A percentile compares a stretch with the other conserved stretches of the same genome.
Conservation (phyloP, 306 rosid genomes). For the Acacia confusa region DNA sequence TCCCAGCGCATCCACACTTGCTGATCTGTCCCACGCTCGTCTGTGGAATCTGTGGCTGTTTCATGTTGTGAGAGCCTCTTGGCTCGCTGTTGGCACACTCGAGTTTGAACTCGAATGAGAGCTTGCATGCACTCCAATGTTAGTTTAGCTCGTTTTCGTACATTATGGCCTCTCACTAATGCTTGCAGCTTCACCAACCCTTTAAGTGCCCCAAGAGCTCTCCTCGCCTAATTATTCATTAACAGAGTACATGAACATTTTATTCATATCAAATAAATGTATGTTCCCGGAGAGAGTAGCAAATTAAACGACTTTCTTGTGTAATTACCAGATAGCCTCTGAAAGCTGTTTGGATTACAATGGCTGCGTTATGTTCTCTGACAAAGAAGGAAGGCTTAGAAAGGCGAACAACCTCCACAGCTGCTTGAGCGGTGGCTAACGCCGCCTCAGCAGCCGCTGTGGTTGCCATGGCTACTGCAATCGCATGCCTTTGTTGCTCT, state of each 20-base stretch:
- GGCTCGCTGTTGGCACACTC: conserved; percentile 40
- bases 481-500: conserved; percentile 39
- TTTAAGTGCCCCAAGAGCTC: conserved; percentile 60
- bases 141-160: conserved; percentile 50
- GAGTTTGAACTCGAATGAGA: conserved; percentile 52
- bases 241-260: background rate
- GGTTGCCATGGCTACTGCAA: conserved; percentile 49
- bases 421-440: conserved; percentile 47
- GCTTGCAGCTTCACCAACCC: conserved; percentile 64
- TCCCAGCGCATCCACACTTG: conserved; percentile 43
- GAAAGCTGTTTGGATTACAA: conserved; percentile 54
- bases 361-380: conserved; percentile 46
- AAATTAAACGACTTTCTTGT: too few species aligned
- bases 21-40: conserved; percentile 26
- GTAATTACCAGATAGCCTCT: conserved; percentile 54
- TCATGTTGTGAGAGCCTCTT: conserved; percentile 42
- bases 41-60: conserved; percentile 38
- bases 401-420: conserved; percentile 39
- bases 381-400: conserved; percentile 40
- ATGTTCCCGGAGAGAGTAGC: background rate
- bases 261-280: background rate
- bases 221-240: conserved; percentile 45
- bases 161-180: conserved; percentile 56
- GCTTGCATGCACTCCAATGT: conserved; percentile 61
- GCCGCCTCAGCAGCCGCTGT: conserved; percentile 49